These are phyloP conservation scores for Paraphoma chrysanthemicola DNA, from an alignment of 2,329 filamentous ascomycete genomes.

Conservation along the genomic window DNA sequence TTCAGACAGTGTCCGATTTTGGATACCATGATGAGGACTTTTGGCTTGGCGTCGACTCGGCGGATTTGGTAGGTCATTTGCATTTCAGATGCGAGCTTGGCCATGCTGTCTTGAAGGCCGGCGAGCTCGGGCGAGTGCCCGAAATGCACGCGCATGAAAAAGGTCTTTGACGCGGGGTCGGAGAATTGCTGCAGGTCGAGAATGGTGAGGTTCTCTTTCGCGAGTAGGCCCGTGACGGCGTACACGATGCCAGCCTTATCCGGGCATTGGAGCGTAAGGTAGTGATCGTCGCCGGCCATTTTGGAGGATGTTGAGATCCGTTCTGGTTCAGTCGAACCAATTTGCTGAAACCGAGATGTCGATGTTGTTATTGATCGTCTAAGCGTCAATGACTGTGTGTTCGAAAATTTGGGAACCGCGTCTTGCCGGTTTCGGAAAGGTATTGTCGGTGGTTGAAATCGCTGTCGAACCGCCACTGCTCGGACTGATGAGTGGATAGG, in stretches of 20 bases:
- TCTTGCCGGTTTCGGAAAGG: slow-evolving; percentile 42
- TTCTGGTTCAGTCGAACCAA: slow-evolving; percentile 28
- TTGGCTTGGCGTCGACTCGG: slow-evolving; percentile 71
- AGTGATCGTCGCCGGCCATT: slow-evolving; percentile 43
- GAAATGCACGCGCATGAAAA: slow-evolving; percentile 91
- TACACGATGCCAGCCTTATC: slow-evolving; percentile 87
- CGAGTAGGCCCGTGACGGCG: slow-evolving; percentile 80
- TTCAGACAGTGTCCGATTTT: slow-evolving; percentile 89
- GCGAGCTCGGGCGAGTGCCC: slow-evolving; percentile 61
- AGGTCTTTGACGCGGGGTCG: slow-evolving; percentile 74
- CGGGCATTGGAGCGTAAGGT: slow-evolving; percentile 80
- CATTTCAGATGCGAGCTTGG: slow-evolving; percentile 67
- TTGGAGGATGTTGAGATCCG: slow-evolving; percentile 34
- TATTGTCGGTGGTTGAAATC: slow-evolving; percentile 22
- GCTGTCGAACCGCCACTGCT: slow-evolving; percentile 25
- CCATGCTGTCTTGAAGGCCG: slow-evolving; percentile 63
- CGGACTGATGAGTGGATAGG: slow-evolving; percentile 22
- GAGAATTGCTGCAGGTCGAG: slow-evolving; percentile 86
- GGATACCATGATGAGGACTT: slow-evolving; percentile 86
- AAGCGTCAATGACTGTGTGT: slow-evolving; percentile 27
- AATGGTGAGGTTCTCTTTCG: slow-evolving; percentile 77
- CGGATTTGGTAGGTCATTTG: slow-evolving; percentile 75
- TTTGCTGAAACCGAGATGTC: slow-evolving; percentile 21
- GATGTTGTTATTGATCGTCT: slow-evolving; percentile 26
- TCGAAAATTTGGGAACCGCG: slow-evolving; percentile 37